These are phyloP conservation scores for Castanea mollissima DNA, from an alignment of 306 rosid genomes.

Conservation along the genomic window DNA sequence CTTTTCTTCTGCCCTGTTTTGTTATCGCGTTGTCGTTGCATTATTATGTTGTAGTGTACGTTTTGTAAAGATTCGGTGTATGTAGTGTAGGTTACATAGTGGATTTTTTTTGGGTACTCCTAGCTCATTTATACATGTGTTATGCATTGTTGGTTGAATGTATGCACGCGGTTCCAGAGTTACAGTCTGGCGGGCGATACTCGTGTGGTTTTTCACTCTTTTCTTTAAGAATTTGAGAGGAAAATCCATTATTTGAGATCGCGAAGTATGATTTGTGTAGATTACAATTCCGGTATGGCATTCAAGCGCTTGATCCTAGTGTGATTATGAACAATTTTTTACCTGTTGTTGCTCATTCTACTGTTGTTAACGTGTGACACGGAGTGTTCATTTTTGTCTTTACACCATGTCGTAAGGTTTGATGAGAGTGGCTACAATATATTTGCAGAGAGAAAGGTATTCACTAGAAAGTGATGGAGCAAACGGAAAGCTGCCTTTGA, in stretches of 20 bases:
- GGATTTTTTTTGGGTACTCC: not conserved
- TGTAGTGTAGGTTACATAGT: not conserved
- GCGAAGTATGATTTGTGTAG: not conserved
- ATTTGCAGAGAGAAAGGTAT: conserved; percentile 79
- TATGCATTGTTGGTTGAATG: conserved; percentile 3
- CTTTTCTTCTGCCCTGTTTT: not conserved
- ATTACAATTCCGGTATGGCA: not conserved
- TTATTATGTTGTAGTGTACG: not conserved
- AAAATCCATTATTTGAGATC: not conserved
- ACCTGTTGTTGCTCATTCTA: not conserved
- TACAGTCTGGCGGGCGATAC: not conserved
- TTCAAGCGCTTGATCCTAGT: not conserved
- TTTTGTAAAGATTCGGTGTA: not conserved
- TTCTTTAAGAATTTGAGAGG: not conserved
- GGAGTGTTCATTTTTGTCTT: not conserved
- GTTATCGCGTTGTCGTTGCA: not conserved
- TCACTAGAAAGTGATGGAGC: conserved; percentile 66
- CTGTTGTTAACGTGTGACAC: not conserved
- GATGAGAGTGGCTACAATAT: conserved; percentile 16
- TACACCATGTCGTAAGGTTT: not conserved
- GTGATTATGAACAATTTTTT: not conserved
- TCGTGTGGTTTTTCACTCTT: not conserved
- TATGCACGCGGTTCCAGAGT: not conserved
- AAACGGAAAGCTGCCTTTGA: conserved; percentile 63
- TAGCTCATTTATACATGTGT: not conserved